Evolutionary conservation across 148 eudicot genomes (phyloP).

Genomic region (Nyssa sinensis): DNA sequence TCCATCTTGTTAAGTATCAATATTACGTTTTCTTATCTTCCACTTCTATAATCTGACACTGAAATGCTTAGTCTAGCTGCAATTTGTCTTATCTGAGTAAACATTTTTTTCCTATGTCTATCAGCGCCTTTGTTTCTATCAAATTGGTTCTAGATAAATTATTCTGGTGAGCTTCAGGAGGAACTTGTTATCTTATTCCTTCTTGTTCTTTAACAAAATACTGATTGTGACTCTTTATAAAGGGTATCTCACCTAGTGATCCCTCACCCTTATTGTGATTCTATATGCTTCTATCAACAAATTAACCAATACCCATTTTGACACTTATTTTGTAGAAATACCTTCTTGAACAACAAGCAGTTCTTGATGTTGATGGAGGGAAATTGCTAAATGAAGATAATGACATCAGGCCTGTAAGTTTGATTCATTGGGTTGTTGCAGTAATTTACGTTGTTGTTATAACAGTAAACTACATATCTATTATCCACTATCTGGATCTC

Average conservation of each 20-base stretch:
- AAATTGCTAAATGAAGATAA: constrained; percentile 89
- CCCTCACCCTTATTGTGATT: background rate
- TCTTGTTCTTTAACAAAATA: too few relatives aligned
- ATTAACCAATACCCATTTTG: constrained; percentile 3
- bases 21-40: too few relatives aligned
- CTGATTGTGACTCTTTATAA: background rate
- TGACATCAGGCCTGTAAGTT: constrained; percentile 87
- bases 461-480: background rate
- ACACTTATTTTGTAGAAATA: constrained; percentile 51
- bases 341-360: constrained; percentile 90
- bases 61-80: too few relatives aligned
- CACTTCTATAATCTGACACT: too few relatives aligned
- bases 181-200: too few relatives aligned
- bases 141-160: too few relatives aligned
- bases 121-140: too few relatives aligned
- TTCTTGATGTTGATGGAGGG: constrained; percentile 75
- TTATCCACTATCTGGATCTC: background rate
- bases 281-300: background rate
- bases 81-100: too few relatives aligned
- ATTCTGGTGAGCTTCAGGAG: too few relatives aligned
- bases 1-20: too few relatives aligned
- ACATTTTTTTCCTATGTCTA: too few relatives aligned
- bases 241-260: background rate
- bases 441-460: background rate
- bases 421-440: background rate